Base-by-base conservation (phyloP, 148 eudicot species). In the Camellia sinensis region DNA sequence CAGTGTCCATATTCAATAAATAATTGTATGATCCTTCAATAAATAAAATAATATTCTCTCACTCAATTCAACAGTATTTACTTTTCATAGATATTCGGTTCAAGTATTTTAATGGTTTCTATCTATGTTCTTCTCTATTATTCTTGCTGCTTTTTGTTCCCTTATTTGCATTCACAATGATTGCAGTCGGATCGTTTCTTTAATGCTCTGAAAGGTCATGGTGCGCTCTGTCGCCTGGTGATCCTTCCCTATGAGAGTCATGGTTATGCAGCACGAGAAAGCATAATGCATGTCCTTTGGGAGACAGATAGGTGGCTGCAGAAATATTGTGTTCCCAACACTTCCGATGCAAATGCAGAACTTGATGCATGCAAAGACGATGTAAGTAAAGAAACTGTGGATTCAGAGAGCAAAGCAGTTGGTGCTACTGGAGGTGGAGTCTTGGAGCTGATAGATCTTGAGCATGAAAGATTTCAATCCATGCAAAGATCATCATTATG, bases 261-360 rank as follows among this genome's bases (percentile, higher is more conserved):
- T 84, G 95, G 99, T 40, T 96, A 96, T 88, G 81, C 92, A 61
- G 92, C 99, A 73, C 86, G 95, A 57, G 98, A 96, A 86, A 96
- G 99, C 87, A 92, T 96, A 83, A 96, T 96, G 99, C 99, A 96
- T 77, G 88, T 89, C 79, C 98, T 96, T 77, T 96, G 99, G 99
- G 98, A 96, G 89, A 91, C 92, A 11, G 99, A 96, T 59, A 88
- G 97, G 89, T 96, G 99, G 99, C 91, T 96, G 76, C 98, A 92
- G 67, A 91, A 87, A 66, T 85, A 91, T 83, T 96, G 99, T 67
- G 88, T 89, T 41, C 56, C 89, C 62, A 91, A 90, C 83, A 77
- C 82, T 45, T 81, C 88, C 0, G 84, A 85, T 71, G 84, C 71
- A 53, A 83, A 74, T 66, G 82, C 84, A 79, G 88, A 89, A 78